A percentile compares a stretch with the other conserved stretches of the same genome.
phyloP scores from a whole-genome alignment of 2,329 filamentous ascomycete species.

The Clarireedia homoeocarpa region DNA sequence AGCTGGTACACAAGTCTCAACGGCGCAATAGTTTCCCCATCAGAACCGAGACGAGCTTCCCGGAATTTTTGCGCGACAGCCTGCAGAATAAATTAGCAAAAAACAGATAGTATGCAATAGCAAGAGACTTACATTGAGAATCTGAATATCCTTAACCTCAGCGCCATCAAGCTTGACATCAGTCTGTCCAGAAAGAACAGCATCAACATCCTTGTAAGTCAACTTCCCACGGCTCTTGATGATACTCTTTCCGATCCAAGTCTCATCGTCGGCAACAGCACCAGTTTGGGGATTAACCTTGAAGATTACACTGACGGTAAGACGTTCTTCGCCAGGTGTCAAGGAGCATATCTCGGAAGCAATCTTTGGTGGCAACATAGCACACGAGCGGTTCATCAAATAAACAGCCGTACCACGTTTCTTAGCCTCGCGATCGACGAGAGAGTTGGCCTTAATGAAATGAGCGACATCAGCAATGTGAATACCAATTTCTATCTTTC shows the following conservation, averaged over 20 bases:
- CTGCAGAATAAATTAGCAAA: conserved; percentile 33
- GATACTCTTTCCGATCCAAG: conserved; percentile 89
- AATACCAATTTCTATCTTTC: conserved; percentile 86
- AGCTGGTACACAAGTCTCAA: conserved; percentile 87
- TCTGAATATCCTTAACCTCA: conserved; percentile 68
- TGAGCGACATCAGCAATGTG: conserved; percentile 94
- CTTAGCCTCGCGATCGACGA: conserved; percentile 94
- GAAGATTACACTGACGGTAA: conserved; percentile 90
- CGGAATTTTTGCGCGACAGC: conserved; percentile 84
- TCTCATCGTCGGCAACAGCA: conserved; percentile 71
- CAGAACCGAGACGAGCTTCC: conserved; percentile 75
- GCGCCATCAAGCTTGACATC: conserved; percentile 57
- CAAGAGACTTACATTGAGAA: conserved; percentile 54
- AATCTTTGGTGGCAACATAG: conserved; percentile 82
- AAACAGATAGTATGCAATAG: not conserved
- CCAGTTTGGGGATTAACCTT: conserved; percentile 78
- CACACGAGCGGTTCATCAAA: conserved; percentile 73
- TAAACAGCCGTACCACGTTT: conserved; percentile 96
- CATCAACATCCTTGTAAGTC: conserved; percentile 78
- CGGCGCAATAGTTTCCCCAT: conserved; percentile 70
- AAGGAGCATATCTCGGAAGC: conserved; percentile 84
- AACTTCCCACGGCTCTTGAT: conserved; percentile 87
- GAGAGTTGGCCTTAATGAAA: conserved; percentile 92
- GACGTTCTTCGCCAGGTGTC: conserved; percentile 76
- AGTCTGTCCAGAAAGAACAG: conserved; percentile 59